Base-by-base conservation (phyloP, 768 basidiomycete genomes). In the Phylloporus sp. region DNA sequence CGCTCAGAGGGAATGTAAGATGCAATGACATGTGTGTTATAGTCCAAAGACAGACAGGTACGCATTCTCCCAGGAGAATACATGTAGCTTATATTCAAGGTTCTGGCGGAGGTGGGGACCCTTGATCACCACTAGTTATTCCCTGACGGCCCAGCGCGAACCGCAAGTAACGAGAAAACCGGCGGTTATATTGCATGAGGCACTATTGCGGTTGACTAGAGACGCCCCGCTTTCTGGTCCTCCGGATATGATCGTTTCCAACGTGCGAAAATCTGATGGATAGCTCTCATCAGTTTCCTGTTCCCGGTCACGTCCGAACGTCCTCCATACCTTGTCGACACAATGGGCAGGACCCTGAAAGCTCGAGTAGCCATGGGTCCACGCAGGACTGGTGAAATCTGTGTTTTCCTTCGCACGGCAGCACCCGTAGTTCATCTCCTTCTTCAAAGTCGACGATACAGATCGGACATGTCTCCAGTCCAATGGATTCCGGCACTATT, bases 381-480 rank as follows among this genome's bases (percentile, higher is more conserved):
- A 95, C 92, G 61, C 93, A 96, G 31, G 71, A 69, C 58, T 86
- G 83, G 59, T 98, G 94, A 71, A 95, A 98, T 48, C 79, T 75
- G 62, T 97, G 94, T 53, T 88, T 82, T 37, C 86, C 87, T 60
- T 93, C 89, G 66, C 94, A 97, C 1, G 93, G 94, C 38, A 97
- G 68, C 32, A 95, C 77, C 20, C 94, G 82, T 13, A 96, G 68
- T 63, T 95, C 90, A 58, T 97, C 94, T 1, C 92, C 94, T 50
- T 89, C 86, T 63, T 93, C 88, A 58, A 97, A 97, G 56, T 95
- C 92, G 36, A 90, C 75, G 49, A 97, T 85, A 65, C 94, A 97
- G 50, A 97, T 97, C 5, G 94, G 93, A 69, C 94, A 97, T 11
- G 85, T 90, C 65, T 92, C 87, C 31, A 80, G 77, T 5, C 86